Base-by-base conservation (phyloP, 352 stramenopile genomes). In the Phytophthora europaea region DNA sequence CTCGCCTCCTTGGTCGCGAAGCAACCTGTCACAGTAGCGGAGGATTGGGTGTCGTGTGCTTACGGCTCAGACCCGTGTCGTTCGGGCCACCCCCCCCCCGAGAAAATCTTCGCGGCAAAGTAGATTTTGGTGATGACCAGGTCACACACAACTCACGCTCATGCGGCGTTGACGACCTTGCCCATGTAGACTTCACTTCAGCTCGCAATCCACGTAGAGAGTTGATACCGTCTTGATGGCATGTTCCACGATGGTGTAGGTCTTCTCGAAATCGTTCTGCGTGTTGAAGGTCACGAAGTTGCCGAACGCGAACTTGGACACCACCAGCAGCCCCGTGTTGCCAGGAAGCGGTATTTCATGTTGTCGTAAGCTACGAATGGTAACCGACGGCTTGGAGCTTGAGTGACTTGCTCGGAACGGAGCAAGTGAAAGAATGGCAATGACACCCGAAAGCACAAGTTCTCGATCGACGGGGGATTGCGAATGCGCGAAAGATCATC, bases 321-420 rank as follows among this genome's bases (percentile, higher is more conserved):
- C 81, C 10, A 88, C 79, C 4, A 88, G 58, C 60, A 86, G 65
- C 22, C 75, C 76, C 10, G 74, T 75, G 72, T 80, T 82, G 53
- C 81, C 4, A 88, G 70, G 65, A 84, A 85, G 33, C 78, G 71
- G 69, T 88, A 88, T 69, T 83, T 84, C 78, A 89, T 87, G 48
- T 34, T 52, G 33, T 31, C 28, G 28, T 31, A 31, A 31, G 28
- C 28, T 31, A 31, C 4, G 26, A 31, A 31, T 31, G 26, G 26
- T 31, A 31, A 31, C 28, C 4, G 28, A 7, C 18, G 58, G 20
- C 31, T 56, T 56, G 20, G 23, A 12, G 48, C 20, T 18, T 61
- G 47, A 34, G 18, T 33, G 47, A 22, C 10, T 72, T 65, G 65
- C n/a, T 61, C 38, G 20, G 33, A 15, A 38, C 23, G 40, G 68